phyloP scores from a whole-genome alignment of 179 eudicot species.

The Nepenthes alata region DNA sequence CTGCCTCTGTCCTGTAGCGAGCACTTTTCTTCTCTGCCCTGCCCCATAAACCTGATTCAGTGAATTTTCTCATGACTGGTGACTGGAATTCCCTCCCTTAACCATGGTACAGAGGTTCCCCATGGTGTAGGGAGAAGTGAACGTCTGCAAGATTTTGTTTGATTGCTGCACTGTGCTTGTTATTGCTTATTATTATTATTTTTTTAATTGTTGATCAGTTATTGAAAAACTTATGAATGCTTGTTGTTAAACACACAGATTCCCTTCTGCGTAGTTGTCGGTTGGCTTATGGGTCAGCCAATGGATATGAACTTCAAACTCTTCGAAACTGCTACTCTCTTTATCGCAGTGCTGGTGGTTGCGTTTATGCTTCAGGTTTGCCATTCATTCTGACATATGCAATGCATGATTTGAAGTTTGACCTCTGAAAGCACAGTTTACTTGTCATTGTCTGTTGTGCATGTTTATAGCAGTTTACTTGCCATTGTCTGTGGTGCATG shows the following conservation, averaged over 20 bases:
- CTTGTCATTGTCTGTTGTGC: too few relatives aligned
- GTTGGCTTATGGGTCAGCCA: constrained; percentile 87
- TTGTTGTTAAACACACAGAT: constrained; percentile 49
- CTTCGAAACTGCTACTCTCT: constrained; percentile 92
- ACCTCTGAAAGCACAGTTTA: too few relatives aligned
- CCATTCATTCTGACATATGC: not conserved
- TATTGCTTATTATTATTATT: not conserved
- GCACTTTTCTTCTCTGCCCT: too few relatives aligned
- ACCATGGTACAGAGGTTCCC: too few relatives aligned
- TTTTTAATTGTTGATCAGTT: not conserved
- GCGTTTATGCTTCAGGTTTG: constrained; percentile 94
- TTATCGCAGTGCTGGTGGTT: constrained; percentile 86
- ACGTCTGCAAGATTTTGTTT: not conserved
- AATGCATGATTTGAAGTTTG: too few relatives aligned
- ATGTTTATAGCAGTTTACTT: too few relatives aligned
- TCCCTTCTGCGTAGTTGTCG: constrained; percentile 89
- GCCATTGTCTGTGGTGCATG: too few relatives aligned
- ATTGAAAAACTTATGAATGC: not conserved
- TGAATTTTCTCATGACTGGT: too few relatives aligned
- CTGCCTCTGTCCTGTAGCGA: too few relatives aligned
- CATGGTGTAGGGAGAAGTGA: too few relatives aligned
- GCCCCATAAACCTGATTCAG: too few relatives aligned
- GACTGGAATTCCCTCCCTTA: too few relatives aligned
- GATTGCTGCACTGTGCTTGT: not conserved
- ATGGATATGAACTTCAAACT: constrained; percentile 96